Evolutionary conservation across 306 rosid species (phyloP).

Genomic region (Cucurbita maxima): DNA sequence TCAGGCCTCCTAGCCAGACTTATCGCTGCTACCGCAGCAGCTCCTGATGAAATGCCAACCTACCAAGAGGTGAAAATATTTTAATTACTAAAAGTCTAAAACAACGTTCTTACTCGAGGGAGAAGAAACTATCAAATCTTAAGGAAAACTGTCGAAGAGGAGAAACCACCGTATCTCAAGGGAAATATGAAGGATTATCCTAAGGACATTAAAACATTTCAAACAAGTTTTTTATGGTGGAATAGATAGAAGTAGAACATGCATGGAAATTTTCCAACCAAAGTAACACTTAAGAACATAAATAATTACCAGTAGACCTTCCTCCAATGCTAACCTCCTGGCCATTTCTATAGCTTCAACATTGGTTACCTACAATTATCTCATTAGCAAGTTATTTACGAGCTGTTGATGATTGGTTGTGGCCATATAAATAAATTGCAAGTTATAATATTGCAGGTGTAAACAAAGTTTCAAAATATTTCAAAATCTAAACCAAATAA

Average conservation of each 20-base stretch:
- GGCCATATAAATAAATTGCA: background rate
- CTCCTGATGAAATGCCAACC: conserved; percentile 98
- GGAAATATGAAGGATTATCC: background rate
- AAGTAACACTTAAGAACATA: background rate
- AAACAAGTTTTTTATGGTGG: background rate
- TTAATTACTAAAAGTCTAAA: background rate
- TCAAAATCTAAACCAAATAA: background rate
- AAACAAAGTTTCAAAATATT: no score
- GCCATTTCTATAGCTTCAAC: conserved; percentile 88
- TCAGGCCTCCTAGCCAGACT: conserved; percentile 67
- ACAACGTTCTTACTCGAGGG: background rate
- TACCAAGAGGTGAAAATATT: conserved; percentile 14
- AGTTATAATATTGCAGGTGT: background rate
- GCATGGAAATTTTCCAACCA: background rate
- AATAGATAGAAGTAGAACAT: background rate
- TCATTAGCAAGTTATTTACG: background rate
- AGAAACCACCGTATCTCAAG: background rate
- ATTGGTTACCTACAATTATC: conserved; percentile 43
- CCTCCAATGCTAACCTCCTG: conserved; percentile 76
- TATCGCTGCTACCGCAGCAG: conserved; percentile 89
- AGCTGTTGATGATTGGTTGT: background rate
- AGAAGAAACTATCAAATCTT: background rate
- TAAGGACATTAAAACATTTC: background rate
- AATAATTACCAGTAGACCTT: conserved; percentile 72
- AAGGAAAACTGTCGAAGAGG: background rate